Evolutionary conservation across 2,329 filamentous ascomycete genomes (phyloP), one percentile per base, ranked within the genome.

Genomic region (Chrysosporium keratinophilum): DNA sequence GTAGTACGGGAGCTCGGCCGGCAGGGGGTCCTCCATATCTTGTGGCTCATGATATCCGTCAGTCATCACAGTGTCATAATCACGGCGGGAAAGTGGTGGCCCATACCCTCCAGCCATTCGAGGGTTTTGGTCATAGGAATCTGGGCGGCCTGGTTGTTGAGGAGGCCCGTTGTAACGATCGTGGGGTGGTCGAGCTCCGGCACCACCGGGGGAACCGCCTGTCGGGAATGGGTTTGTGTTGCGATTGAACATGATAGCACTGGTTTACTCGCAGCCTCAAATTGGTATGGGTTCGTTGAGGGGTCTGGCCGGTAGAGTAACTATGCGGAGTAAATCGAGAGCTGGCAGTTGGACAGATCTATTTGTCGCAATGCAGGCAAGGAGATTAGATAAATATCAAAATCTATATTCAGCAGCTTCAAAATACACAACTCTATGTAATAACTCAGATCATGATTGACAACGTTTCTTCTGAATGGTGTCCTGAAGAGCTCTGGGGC

Each of bases 211-310:
- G 50, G 70, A 66, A 55, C 71, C 65, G 37, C 64, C 60, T 19
- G 62, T 60, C 28, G 65, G 63, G 62, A 74, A 78, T 31, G 70
- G 71, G 49, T 68, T 73, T 20, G 72, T 75, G 63, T 75, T 74
- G 58, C 78, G 75, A 64, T 79, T 80, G 64, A 81, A 81, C 78
- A 81, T 81, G 53, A 55, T 61, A 11, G 48, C 20, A 19, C 1
- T 14, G 19, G 10, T 35, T 46, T 9, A 17, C 6, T 42, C n/a
- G n/a, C 20, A 12, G 41, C 23, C 28, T 41, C 33, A 45, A 31
- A 17, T n/a, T 10, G 12, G 19, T 20, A 52, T 52, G 19, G 28
- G 12, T 37, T 37, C 10, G 9, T 51, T 17, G 28, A 28, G 23
- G 5, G 15, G 17, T n/a, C 1, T 11, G 1, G 10, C 3, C 15